phyloP scores from a whole-genome alignment of 2,329 filamentous ascomycete species.

The Fusarium vanettenii region DNA sequence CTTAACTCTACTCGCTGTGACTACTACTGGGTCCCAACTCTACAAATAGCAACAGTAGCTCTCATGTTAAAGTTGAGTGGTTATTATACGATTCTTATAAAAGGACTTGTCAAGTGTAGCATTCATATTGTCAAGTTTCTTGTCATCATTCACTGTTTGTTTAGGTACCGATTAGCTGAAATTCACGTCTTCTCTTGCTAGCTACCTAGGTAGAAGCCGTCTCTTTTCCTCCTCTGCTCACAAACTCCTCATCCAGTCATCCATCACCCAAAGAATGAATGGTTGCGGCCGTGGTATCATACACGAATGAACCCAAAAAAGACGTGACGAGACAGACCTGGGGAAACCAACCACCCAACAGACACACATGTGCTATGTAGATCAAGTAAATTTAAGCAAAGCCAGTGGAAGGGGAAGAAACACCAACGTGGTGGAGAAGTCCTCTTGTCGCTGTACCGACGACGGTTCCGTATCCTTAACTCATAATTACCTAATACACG shows the following conservation, averaged over 20 bases:
- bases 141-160: neutral
- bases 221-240: neutral
- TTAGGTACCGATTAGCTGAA: neutral
- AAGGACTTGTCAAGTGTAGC: neutral
- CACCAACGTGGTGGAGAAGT: neutral
- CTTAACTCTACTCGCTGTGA: neutral
- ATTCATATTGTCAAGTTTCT: neutral
- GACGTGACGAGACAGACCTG: neutral
- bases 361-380: neutral
- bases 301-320: neutral
- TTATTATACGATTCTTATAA: neutral
- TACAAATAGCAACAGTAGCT: neutral
- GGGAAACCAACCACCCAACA: neutral
- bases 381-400: neutral
- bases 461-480: neutral
- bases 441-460: neutral
- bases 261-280: slow-evolving; percentile 5
- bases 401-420: neutral
- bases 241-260: slow-evolving; percentile 1
- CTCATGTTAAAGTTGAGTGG: neutral
- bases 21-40: neutral
- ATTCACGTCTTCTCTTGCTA: neutral
- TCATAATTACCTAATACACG: slow-evolving; percentile 42
- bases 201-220: neutral
- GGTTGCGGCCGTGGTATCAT: slow-evolving; percentile 3